phyloP scores from a whole-genome alignment of 495 filamentous ascomycete species.

The Tirmania nivea region DNA sequence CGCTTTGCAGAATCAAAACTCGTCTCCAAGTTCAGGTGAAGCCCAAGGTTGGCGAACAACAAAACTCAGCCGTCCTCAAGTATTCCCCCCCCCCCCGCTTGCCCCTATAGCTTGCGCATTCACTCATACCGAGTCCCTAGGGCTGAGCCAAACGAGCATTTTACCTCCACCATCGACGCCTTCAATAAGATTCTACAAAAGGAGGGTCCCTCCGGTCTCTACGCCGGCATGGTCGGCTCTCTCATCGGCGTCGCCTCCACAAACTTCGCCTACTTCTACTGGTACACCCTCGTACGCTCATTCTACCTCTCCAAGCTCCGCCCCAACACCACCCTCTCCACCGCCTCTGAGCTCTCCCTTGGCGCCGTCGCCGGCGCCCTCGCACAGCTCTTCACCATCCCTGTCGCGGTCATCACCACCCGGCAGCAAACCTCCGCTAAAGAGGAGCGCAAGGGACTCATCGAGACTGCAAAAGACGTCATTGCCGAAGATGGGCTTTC shows the following conservation, averaged over 20 bases:
- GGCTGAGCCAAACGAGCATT: conserved; percentile 38
- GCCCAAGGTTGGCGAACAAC: conserved; percentile 20
- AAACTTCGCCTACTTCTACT: conserved; percentile 99
- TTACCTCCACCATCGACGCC: conserved; percentile 42
- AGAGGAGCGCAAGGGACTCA: conserved; percentile 59
- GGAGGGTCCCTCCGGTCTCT: conserved; percentile 66
- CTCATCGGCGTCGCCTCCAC: conserved; percentile 85
- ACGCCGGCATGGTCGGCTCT: conserved; percentile 67
- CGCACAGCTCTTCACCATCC: conserved; percentile 90
- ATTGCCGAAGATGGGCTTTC: conserved; percentile 75
- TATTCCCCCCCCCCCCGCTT: neutral
- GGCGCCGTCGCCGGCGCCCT: conserved; percentile 78
- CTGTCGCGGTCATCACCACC: conserved; percentile 84
- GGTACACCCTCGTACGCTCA: conserved; percentile 76
- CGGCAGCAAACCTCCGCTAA: conserved; percentile 84
- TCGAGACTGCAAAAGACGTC: conserved; percentile 79
- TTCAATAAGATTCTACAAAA: conserved; percentile 64
- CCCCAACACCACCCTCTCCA: conserved; percentile 46
- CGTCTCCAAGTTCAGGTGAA: conserved; percentile 93
- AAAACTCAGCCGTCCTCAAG: conserved; percentile 1
- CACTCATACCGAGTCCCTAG: conserved; percentile 6
- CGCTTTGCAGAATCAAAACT: conserved; percentile 58
- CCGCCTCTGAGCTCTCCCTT: conserved; percentile 62
- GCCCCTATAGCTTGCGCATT: neutral
- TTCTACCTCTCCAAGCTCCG: conserved; percentile 49